Evolutionary conservation across 257 asterid genomes (phyloP).

Genomic region (Dorcoceras hygrometricum): DNA sequence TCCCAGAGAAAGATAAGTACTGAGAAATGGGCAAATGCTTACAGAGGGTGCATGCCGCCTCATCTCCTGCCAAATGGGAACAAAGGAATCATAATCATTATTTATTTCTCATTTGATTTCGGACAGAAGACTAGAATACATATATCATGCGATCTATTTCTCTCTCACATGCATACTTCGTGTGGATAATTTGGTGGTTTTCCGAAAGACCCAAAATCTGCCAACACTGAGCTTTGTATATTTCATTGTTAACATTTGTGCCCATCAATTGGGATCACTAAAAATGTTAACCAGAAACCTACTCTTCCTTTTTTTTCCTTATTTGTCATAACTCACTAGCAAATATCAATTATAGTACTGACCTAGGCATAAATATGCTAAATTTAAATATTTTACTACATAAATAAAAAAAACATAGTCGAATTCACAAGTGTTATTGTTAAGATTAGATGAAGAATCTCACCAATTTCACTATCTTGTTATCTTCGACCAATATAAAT

Average conservation of each 20-base stretch:
- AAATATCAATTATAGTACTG: background rate
- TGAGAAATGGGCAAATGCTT: background rate
- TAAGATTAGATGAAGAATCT: too few relatives aligned
- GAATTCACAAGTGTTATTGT: background rate
- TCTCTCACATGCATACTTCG: too few relatives aligned
- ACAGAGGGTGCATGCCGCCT: background rate
- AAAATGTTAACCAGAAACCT: background rate
- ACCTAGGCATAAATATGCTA: too few relatives aligned
- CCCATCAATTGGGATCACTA: too few relatives aligned
- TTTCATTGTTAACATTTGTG: background rate
- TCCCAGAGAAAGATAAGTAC: background rate
- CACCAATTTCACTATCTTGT: too few relatives aligned
- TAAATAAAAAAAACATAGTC: too few relatives aligned
- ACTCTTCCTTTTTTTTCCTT: background rate
- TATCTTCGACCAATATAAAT: too few relatives aligned
- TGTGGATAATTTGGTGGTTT: too few relatives aligned
- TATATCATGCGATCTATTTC: too few relatives aligned
- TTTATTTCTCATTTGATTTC: background rate
- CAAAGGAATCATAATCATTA: background rate
- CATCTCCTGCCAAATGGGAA: constrained; percentile 8
- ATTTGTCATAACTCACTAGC: background rate
- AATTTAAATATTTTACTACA: too few relatives aligned
- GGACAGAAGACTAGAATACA: background rate
- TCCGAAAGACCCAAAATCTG: background rate
- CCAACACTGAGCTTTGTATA: constrained; percentile 7